phyloP scores from a whole-genome alignment of 371 early-diverging fungal species.

The Circinella minor region DNA sequence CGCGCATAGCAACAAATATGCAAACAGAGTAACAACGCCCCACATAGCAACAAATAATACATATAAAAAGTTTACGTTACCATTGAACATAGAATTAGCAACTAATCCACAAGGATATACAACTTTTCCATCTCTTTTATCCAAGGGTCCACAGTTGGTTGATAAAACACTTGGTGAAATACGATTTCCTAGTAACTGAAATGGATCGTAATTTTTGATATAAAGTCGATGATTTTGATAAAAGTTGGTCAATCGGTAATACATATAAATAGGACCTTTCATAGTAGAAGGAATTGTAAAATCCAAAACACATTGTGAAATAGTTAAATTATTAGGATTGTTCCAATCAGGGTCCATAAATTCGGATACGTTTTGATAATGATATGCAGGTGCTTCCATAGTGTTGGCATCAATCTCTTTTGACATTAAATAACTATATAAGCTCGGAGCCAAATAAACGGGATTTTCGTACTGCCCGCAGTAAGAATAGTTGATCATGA shows the following conservation, averaged over 20 bases:
- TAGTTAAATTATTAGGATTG: constrained; percentile 46
- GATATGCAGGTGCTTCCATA: constrained; percentile 38
- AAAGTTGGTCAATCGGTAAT: constrained; percentile 96
- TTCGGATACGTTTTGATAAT: constrained; percentile 28
- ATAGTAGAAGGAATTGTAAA: constrained; percentile 75
- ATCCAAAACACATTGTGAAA: constrained; percentile 74
- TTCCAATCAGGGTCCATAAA: constrained; percentile 39
- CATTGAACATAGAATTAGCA: constrained; percentile 96
- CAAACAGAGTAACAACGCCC: no score
- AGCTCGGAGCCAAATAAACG: constrained; percentile 33
- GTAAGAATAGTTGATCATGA: constrained; percentile 90
- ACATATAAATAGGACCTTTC: constrained; percentile 86
- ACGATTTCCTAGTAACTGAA: constrained; percentile 79
- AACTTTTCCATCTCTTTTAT: constrained; percentile 34
- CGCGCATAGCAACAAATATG: no score
- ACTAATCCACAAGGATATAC: constrained; percentile 98
- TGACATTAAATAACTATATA: constrained; percentile 30
- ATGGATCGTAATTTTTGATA: constrained; percentile 86
- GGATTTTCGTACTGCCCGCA: constrained; percentile 61
- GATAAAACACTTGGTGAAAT: constrained; percentile 14
- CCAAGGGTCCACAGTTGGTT: constrained; percentile 65
- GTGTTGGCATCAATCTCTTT: constrained; percentile 15
- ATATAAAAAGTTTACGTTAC: constrained; percentile 26
- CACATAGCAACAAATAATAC: neutral
- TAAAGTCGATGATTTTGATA: constrained; percentile 99